Evolutionary conservation across 1,284 basidiomycete genomes (phyloP).

Genomic region (Cerioporus squamosus): DNA sequence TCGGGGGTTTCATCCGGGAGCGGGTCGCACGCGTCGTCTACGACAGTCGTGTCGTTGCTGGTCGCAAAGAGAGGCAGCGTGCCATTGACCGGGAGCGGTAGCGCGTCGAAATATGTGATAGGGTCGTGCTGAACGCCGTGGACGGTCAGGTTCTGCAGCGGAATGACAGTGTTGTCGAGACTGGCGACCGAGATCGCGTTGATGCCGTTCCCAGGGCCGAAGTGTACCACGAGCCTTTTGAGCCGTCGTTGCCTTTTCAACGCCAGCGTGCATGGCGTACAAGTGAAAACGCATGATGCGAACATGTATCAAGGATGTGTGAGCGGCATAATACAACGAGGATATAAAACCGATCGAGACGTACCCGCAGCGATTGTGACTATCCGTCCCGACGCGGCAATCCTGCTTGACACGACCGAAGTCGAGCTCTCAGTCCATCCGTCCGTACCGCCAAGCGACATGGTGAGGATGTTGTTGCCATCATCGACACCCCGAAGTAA

Average conservation of each 20-base stretch:
- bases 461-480: constrained; percentile 62
- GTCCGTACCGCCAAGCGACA: constrained; percentile 64
- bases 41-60: constrained; percentile 46
- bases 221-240: constrained; percentile 52
- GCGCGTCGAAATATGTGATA: constrained; percentile 45
- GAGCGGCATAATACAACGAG: not conserved
- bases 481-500: constrained; percentile 51
- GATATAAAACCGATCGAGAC: not conserved
- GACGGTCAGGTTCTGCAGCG: constrained; percentile 44
- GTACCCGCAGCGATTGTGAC: constrained; percentile 55
- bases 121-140: constrained; percentile 44
- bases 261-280: not conserved
- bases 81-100: constrained; percentile 41
- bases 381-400: constrained; percentile 53
- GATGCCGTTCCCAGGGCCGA: constrained; percentile 53
- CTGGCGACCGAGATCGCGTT: constrained; percentile 53
- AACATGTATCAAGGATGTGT: not conserved
- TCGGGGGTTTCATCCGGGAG: constrained; percentile 57
- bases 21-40: constrained; percentile 57
- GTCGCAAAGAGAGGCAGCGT: constrained; percentile 47
- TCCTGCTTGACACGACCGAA: constrained; percentile 58
- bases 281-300: too few relatives aligned
- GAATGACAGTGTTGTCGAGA: constrained; percentile 50
- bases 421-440: constrained; percentile 61
- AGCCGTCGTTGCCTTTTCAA: constrained; percentile 39